Evolutionary conservation across 495 filamentous ascomycete species (phyloP).

Genomic region (Penicillium bialowiezense): DNA sequence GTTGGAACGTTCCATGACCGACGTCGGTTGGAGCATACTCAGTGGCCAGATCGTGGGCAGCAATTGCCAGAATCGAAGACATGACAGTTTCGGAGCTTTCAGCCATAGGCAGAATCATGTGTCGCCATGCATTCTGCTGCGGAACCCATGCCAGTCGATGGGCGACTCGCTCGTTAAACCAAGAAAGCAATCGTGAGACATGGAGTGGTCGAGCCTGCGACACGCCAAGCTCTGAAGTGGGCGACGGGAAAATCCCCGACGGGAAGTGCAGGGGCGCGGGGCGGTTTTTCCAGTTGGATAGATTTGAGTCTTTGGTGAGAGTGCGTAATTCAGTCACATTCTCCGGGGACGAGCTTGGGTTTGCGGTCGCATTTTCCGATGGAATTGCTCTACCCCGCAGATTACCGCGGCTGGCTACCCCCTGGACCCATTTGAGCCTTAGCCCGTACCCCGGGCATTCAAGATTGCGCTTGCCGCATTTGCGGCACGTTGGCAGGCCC

Average conservation of each 20-base stretch:
- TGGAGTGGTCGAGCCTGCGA: constrained; percentile 6
- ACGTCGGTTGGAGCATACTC: constrained; percentile 12
- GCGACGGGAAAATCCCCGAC: neutral
- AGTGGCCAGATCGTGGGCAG: constrained; percentile 20
- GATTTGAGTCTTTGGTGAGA: neutral
- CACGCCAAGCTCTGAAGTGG: constrained; percentile 7
- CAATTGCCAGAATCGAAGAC: constrained; percentile 26
- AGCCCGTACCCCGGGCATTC: constrained; percentile 47
- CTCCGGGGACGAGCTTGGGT: neutral
- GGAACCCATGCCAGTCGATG: constrained; percentile 25
- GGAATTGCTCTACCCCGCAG: constrained; percentile 20
- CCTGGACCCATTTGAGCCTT: constrained; percentile 35
- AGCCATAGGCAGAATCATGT: constrained; percentile 22
- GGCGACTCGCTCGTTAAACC: constrained; percentile 23
- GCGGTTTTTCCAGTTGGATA: neutral
- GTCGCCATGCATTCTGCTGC: constrained; percentile 23
- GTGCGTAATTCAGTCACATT: neutral
- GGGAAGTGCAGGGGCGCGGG: neutral
- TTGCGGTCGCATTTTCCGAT: neutral
- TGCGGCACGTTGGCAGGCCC: constrained; percentile 17
- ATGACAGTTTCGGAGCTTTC: constrained; percentile 22
- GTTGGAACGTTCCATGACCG: constrained; percentile 9
- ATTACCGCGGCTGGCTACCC: constrained; percentile 35
- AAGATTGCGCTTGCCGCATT: constrained; percentile 37
- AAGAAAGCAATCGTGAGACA: constrained; percentile 13